Conservation (phyloP, 148 eudicot species). For the Chenopodium suecicum region DNA sequence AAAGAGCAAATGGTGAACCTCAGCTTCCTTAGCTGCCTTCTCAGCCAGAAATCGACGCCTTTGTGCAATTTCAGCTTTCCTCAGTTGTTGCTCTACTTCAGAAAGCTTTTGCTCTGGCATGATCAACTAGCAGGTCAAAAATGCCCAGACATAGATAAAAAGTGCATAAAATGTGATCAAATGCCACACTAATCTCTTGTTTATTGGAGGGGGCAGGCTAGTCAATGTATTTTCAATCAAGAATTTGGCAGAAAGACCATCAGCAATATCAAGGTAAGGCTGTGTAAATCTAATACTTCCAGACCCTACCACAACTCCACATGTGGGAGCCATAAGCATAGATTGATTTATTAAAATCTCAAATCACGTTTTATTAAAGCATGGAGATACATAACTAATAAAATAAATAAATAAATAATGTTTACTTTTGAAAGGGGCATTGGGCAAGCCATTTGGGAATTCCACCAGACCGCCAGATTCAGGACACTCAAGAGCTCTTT, state of each 20-base stretch:
- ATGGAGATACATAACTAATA: neutral
- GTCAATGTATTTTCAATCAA: conserved; percentile 5
- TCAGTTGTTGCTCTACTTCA: conserved; percentile 53
- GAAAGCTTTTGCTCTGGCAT: conserved; percentile 56
- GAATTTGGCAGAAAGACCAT: conserved; percentile 3
- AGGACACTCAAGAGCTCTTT: conserved; percentile 45
- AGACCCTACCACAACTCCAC: neutral
- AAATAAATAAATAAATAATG: neutral
- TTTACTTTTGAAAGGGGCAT: conserved; percentile 45
- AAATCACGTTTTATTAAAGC: neutral
- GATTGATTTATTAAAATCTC: neutral
- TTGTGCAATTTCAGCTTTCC: conserved; percentile 62
- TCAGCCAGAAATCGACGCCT: conserved; percentile 50
- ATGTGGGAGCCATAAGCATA: neutral
- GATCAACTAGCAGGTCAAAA: conserved; percentile 9
- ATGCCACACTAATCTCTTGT: neutral
- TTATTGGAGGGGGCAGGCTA: neutral
- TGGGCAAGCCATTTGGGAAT: conserved; percentile 52
- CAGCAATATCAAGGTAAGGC: conserved; percentile 16
- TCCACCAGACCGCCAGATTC: conserved; percentile 36
- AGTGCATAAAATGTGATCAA: conserved; percentile 6
- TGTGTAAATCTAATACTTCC: neutral
- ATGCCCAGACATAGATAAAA: neutral
- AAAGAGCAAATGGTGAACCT: conserved; percentile 33
- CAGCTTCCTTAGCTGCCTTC: conserved; percentile 57